Base-by-base conservation (phyloP, 2,329 filamentous ascomycete species). In the Claviceps pazoutovae region DNA sequence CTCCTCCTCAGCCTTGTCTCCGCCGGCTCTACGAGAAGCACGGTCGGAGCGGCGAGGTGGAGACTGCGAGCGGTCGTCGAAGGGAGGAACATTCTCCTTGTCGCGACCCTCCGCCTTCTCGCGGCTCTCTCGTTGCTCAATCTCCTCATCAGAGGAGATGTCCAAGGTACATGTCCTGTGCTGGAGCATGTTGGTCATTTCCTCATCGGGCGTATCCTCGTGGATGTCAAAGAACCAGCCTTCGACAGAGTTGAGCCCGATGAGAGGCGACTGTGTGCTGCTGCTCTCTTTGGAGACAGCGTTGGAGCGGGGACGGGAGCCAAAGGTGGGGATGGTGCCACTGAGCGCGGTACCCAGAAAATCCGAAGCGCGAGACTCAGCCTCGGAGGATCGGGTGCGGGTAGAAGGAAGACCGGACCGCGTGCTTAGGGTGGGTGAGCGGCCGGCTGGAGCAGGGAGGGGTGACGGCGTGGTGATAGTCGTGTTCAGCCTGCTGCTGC, bases 191-290 rank as follows among this genome's bases (percentile, higher is more conserved):
- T 95, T 96, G 60, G 89, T 88, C 68, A 93, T 86, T 64, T 95
- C 84, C 63, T 96, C 86, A 64, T 95, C 87, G 7, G 85, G 80
- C 0, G 87, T 88, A 66, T 98, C 91, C 64, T 95, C 88, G 64
- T 96, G 84, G 61, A 98, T 97, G 54, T 91, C 86, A 64, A 98
- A 97, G 72, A 85, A 85, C 90, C 89, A 96, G 53, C 76, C 76
- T 37, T 80, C 75, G 62, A 84, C 79, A 59, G 75, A 66, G 50
- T 76, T 72, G 21, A 72, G 62, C 54, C 72, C 71, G 43, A 68
- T 56, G 38, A 77, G 62, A 54, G 51, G 55, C 16, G 53, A 48
- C 30, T 54, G 57, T 41, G 57, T 56, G 36, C 54, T 59, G 47
- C 51, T 62, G 53, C 56, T 46, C 11, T 30, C 57, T 53, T 58